These are phyloP conservation scores for Ilyonectria destructans DNA, from an alignment of 2,329 filamentous ascomycete species.

Conservation along the genomic window DNA sequence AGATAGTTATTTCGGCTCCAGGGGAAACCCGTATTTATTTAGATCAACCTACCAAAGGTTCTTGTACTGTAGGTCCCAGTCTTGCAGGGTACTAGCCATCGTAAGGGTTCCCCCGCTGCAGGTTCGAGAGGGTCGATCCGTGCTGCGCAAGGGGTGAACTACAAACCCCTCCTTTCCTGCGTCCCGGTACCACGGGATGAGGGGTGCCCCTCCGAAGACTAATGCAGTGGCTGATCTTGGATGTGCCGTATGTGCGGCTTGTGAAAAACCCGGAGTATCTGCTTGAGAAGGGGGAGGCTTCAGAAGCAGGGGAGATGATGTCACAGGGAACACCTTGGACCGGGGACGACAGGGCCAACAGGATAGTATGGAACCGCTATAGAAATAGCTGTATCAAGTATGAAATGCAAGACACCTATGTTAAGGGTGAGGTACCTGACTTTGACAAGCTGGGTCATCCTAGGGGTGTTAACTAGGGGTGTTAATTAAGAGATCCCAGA, in stretches of 20 bases:
- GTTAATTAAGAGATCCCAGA: background rate
- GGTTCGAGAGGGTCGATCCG: conserved; percentile 15
- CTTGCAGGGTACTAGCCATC: conserved; percentile 3
- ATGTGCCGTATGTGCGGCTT: background rate
- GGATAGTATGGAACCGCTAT: background rate
- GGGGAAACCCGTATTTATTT: background rate
- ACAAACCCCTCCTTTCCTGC: conserved; percentile 13
- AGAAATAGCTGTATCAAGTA: background rate
- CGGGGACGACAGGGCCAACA: background rate
- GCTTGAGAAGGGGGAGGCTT: background rate
- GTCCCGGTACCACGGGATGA: background rate
- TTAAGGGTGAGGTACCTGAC: background rate
- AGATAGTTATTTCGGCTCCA: background rate
- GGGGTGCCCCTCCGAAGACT: background rate
- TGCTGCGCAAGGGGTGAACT: conserved; percentile 15
- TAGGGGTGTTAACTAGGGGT: background rate
- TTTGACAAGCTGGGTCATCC: background rate
- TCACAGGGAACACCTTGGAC: conserved; percentile 7
- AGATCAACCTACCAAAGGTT: background rate
- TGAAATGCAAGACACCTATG: too few relatives aligned
- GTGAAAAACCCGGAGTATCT: background rate
- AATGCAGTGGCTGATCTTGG: background rate
- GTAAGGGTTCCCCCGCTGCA: conserved; percentile 1
- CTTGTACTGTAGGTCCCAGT: background rate
- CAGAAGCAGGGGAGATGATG: conserved; percentile 18